Evolutionary conservation across 352 stramenopile genomes (phyloP).

Genomic region (Globisporangium splendens): DNA sequence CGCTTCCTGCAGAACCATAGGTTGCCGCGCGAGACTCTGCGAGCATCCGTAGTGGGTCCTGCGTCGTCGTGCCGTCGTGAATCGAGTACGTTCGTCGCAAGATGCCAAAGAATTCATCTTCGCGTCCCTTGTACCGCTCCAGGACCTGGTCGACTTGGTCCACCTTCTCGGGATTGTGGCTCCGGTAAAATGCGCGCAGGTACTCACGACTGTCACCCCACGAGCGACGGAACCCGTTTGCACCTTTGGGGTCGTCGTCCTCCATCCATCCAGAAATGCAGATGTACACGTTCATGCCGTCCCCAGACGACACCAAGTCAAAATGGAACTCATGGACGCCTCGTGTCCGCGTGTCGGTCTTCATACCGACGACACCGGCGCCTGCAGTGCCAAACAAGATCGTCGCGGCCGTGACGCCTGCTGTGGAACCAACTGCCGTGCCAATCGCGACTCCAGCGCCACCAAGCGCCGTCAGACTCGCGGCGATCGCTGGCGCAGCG

Average conservation of each 20-base stretch:
- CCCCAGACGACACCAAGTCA: slow-evolving; percentile 70
- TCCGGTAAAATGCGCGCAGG: slow-evolving; percentile 67
- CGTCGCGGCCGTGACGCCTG: slow-evolving; percentile 62
- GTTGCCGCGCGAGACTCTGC: slow-evolving; percentile 20
- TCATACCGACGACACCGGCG: slow-evolving; percentile 74
- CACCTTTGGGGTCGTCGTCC: slow-evolving; percentile 51
- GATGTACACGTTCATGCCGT: slow-evolving; percentile 88
- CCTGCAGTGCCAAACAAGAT: slow-evolving; percentile 81
- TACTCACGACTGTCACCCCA: slow-evolving; percentile 84
- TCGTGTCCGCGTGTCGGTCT: slow-evolving; percentile 68
- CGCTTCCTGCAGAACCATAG: background rate
- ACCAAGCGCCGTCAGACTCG: slow-evolving; percentile 54
- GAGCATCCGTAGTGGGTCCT: slow-evolving; percentile 46
- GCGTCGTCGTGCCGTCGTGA: slow-evolving; percentile 19
- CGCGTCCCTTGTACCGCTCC: slow-evolving; percentile 76
- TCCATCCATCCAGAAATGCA: slow-evolving; percentile 84
- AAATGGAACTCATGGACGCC: slow-evolving; percentile 82
- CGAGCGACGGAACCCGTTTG: slow-evolving; percentile 55
- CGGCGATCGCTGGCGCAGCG: slow-evolving; percentile 55
- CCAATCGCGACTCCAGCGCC: slow-evolving; percentile 62
- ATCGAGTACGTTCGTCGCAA: slow-evolving; percentile 55
- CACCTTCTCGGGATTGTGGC: slow-evolving; percentile 67
- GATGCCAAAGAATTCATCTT: slow-evolving; percentile 80
- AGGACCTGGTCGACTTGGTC: slow-evolving; percentile 78
- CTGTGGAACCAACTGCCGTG: slow-evolving; percentile 45